Evolutionary conservation across 768 basidiomycete genomes (phyloP), one percentile per base, ranked within the genome.

Genomic region (Xerocomellus amylosporus): DNA sequence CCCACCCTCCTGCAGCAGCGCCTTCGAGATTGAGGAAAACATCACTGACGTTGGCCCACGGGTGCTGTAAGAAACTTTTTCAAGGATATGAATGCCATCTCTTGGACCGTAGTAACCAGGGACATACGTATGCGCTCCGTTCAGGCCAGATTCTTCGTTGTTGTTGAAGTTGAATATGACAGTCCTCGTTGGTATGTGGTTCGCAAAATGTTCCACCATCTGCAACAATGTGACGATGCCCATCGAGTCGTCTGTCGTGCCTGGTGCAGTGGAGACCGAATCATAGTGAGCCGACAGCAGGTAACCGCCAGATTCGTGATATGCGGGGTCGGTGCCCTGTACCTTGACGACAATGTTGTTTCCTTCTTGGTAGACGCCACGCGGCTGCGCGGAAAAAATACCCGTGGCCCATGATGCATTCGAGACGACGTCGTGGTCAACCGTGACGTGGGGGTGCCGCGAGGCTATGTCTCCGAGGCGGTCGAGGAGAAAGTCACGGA

Each of bases 121-220:
- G 47, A 46, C 68, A 58, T 66, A 89, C 80, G 77, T 74, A 63
- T 84, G 84, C 8, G 89, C 86, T 22, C 90, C 90, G 55, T 86
- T 79, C 58, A 92, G 67, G 33, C 84, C 80, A 65, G 89, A 83
- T 62, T 93, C 90, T 64, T 93, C 91, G 1, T 86, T 90, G 56
- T 93, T 92, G 67, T 93, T 93, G 66, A 90, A 79, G 62, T 92
- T 90, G 75, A 93, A 90, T 4, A 93, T 70, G 7, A 85, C 85
- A 0, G 87, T 88, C 37, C 83, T 76, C 39, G 72, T 69, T 1
- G 81, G 81, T 8, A 77, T 73, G 38, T 83, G 73, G 51, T 71
- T 68, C 0, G 76, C 74, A 49, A 84, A 74, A 58, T 82, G 79
- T 38, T 82, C 72, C 34, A 88, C 72, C 59, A 93, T 76, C 53